Conservation (phyloP, 805 yeast species). For the Myxozyma neotropica region DNA sequence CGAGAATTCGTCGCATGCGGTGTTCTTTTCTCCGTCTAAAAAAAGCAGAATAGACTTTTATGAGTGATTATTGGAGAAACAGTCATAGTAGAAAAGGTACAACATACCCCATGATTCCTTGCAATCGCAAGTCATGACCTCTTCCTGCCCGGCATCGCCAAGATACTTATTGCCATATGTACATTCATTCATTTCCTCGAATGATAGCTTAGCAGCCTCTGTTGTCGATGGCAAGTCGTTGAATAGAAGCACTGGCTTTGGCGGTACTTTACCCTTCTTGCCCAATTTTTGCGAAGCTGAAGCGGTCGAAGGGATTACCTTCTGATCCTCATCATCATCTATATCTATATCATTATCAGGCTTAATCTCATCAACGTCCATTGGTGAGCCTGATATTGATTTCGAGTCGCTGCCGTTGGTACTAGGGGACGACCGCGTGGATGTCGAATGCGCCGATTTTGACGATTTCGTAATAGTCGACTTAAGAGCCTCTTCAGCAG, state of each 20-base stretch:
- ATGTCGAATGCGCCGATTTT: background rate
- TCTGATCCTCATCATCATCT: background rate
- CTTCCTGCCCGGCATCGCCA: slow-evolving; percentile 76
- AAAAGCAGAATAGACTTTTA: too few species aligned
- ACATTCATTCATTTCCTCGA: slow-evolving; percentile 59
- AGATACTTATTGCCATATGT: slow-evolving; percentile 61
- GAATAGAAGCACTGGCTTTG: slow-evolving; percentile 19
- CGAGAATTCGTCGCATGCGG: slow-evolving; percentile 83
- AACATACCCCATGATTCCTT: slow-evolving; percentile 47
- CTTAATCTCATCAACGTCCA: background rate
- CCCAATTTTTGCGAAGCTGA: background rate
- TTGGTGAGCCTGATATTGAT: background rate
- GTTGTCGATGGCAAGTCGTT: slow-evolving; percentile 56
- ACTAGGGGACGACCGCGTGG: background rate
- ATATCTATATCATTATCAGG: background rate
- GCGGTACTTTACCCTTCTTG: slow-evolving; percentile 10
- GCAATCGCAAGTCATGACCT: slow-evolving; percentile 92
- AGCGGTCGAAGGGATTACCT: background rate
- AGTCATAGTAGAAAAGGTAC: background rate
- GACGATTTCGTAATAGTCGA: background rate
- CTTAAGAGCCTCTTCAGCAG: background rate
- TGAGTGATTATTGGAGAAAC: too few species aligned
- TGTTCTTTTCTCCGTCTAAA: slow-evolving; percentile 46
- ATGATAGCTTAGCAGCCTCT: slow-evolving; percentile 65
- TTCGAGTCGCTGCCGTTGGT: background rate